Percentiles rank a stretch among this genome's conserved stretches.
Evolutionary conservation across 2,329 filamentous ascomycete genomes (phyloP).

Genomic region (Talaromyces funiculosus): DNA sequence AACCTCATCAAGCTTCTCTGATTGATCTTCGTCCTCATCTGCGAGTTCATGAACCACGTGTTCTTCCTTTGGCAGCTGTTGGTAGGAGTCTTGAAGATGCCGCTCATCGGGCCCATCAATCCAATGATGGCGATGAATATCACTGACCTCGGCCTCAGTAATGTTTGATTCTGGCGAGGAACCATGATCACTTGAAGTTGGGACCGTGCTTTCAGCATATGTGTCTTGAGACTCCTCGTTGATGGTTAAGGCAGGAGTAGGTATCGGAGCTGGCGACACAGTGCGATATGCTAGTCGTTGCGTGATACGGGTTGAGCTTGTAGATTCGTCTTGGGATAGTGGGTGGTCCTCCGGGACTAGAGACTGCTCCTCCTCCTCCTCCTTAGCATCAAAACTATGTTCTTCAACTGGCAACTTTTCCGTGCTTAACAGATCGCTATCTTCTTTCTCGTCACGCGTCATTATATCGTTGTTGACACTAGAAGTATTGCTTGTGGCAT

Average conservation of each 20-base stretch:
- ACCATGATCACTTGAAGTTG: neutral
- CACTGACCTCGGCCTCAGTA: neutral
- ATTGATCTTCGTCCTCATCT: neutral
- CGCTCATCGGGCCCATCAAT: slow-evolving; percentile 10
- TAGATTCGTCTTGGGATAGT: neutral
- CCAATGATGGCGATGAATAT: slow-evolving; percentile 1
- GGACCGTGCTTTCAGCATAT: neutral
- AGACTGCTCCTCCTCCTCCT: slow-evolving; percentile 1
- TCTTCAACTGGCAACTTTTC: neutral
- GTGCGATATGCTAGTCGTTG: slow-evolving; percentile 9
- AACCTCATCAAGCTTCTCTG: slow-evolving; percentile 11
- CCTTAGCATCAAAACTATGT: neutral
- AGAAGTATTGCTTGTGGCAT: neutral
- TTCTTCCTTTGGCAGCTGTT: neutral
- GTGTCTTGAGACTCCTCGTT: neutral
- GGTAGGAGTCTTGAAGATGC: too few species aligned
- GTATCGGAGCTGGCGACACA: neutral
- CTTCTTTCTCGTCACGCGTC: neutral
- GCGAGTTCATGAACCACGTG: neutral
- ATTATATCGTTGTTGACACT: neutral
- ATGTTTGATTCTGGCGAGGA: neutral
- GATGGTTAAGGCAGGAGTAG: slow-evolving; percentile 12
- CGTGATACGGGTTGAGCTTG: neutral
- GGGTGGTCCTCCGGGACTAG: neutral
- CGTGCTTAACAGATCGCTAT: neutral